Evolutionary conservation across 768 basidiomycete species (phyloP).

Genomic region (Phylloporus sp.): DNA sequence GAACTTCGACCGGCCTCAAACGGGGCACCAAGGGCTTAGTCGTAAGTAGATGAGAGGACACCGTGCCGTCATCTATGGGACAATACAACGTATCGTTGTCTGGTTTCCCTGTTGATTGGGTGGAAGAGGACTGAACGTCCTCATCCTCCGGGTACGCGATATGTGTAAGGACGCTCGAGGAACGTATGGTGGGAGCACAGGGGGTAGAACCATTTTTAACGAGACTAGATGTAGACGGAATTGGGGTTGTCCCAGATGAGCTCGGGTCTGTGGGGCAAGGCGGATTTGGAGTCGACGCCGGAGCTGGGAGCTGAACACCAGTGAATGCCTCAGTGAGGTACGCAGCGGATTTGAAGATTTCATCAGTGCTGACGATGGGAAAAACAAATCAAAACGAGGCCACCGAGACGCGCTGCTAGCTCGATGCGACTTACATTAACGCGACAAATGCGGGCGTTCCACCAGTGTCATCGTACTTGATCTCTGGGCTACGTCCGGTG

Average conservation of each 20-base stretch:
- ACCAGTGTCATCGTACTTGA: slow-evolving; percentile 62
- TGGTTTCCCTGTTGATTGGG: background rate
- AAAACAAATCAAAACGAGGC: slow-evolving; percentile 1
- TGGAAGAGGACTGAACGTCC: background rate
- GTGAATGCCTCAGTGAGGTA: slow-evolving; percentile 67
- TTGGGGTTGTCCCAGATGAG: background rate
- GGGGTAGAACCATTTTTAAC: background rate
- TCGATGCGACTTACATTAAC: slow-evolving; percentile 44
- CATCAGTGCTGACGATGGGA: slow-evolving; percentile 51
- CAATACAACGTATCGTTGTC: background rate
- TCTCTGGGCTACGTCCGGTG: slow-evolving; percentile 40
- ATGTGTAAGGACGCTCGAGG: slow-evolving; percentile 23
- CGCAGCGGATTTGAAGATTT: slow-evolving; percentile 70
- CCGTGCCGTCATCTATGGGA: background rate
- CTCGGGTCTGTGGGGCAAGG: background rate
- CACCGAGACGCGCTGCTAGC: background rate
- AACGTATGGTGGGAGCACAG: slow-evolving; percentile 12
- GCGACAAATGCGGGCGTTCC: slow-evolving; percentile 70
- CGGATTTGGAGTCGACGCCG: slow-evolving; percentile 10
- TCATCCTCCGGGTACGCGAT: slow-evolving; percentile 14
- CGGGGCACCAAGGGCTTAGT: background rate
- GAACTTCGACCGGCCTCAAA: background rate
- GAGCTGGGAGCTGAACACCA: slow-evolving; percentile 23
- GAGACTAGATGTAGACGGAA: background rate
- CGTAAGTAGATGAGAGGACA: background rate